Percentiles rank a stretch among this genome's conserved stretches.
Conservation (phyloP, 306 rosid species). For the Glycine tomentella region DNA sequence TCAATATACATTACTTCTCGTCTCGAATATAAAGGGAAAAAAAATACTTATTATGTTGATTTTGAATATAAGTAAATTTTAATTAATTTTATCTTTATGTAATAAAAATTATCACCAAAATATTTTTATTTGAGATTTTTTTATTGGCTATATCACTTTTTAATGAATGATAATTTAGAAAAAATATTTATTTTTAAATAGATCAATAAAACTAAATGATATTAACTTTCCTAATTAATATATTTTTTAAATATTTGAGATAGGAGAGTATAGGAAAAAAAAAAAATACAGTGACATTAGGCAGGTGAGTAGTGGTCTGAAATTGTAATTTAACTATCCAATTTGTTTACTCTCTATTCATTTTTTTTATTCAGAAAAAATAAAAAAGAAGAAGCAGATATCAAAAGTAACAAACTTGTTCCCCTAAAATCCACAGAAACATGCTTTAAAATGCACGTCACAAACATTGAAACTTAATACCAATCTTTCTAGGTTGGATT, state of each 20-base stretch:
- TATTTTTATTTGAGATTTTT: neutral
- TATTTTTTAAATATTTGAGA: too few species aligned
- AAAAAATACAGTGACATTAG: neutral
- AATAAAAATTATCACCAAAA: too few species aligned
- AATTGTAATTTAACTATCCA: conserved; percentile 28
- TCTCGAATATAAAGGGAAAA: too few species aligned
- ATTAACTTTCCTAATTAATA: too few species aligned
- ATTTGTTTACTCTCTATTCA: neutral
- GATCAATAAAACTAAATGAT: too few species aligned
- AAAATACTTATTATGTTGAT: neutral
- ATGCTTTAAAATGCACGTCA: conserved; percentile 53
- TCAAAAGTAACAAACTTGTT: conserved; percentile 38
- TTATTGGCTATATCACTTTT: neutral
- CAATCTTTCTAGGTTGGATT: conserved; percentile 9
- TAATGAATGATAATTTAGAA: too few species aligned
- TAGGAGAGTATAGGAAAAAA: too few species aligned
- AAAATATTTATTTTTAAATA: too few species aligned
- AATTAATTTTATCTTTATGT: too few species aligned
- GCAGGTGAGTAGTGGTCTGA: conserved; percentile 2
- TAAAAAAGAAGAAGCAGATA: neutral
- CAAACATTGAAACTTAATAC: conserved; percentile 38
- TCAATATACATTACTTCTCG: neutral
- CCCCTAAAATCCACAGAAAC: conserved; percentile 39
- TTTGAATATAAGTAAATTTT: neutral
- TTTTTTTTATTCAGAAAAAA: too few species aligned